Evolutionary conservation across 495 filamentous ascomycete species (phyloP).

Genomic region (Annulohypoxylon moriforme): DNA sequence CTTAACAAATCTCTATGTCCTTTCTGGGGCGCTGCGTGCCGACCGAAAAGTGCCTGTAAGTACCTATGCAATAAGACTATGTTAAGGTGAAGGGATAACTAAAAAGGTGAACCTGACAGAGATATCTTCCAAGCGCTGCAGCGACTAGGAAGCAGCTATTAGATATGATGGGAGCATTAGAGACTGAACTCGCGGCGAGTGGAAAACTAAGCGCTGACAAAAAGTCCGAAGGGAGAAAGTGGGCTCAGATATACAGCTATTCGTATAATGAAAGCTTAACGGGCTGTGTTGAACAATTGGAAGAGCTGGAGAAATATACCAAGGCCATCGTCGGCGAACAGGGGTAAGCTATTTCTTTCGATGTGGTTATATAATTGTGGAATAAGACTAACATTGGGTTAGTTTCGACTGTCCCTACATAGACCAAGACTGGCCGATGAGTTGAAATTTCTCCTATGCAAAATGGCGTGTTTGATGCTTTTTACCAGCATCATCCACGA

Average conservation of each 20-base stretch:
- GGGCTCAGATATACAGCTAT: conserved; percentile 51
- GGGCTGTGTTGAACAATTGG: conserved; percentile 65
- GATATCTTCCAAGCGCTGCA: conserved; percentile 66
- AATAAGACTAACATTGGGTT: conserved; percentile 5
- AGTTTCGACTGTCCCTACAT: conserved; percentile 39
- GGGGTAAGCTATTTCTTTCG: conserved; percentile 47
- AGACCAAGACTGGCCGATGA: conserved; percentile 11
- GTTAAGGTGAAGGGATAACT: neutral
- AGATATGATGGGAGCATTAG: conserved; percentile 61
- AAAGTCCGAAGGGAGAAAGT: conserved; percentile 44
- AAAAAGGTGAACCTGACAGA: conserved; percentile 24
- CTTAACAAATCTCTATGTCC: conserved; percentile 67
- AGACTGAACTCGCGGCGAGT: conserved; percentile 52
- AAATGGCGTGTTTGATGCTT: neutral
- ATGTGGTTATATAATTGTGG: neutral
- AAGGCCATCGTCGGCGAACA: conserved; percentile 67
- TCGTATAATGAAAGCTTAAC: conserved; percentile 64
- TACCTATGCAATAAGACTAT: conserved; percentile 1
- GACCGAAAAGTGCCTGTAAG: conserved; percentile 61
- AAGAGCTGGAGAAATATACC: conserved; percentile 63
- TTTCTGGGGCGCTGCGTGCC: conserved; percentile 64
- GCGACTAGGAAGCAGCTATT: conserved; percentile 62
- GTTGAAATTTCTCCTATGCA: neutral
- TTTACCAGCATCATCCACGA: neutral
- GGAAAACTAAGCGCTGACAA: conserved; percentile 39